Evolutionary conservation across 1,139 yeast species (phyloP).

Genomic region (Taiozyma sp.): DNA sequence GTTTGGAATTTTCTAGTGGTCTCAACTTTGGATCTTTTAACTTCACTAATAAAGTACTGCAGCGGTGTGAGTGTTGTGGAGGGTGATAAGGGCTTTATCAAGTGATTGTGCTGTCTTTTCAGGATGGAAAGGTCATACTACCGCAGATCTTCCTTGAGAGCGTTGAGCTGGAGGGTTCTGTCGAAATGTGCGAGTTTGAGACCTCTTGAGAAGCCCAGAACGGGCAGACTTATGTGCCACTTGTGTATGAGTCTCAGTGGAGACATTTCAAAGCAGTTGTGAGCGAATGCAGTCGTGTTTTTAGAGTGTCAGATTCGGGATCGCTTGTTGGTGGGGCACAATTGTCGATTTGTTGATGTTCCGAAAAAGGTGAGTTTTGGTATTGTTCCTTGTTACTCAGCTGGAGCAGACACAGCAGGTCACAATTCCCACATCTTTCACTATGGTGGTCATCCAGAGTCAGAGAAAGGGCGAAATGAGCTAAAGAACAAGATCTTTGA

Average conservation of each 20-base stretch:
- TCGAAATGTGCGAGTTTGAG: not conserved
- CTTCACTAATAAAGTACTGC: not conserved
- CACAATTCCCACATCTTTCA: slow-evolving; percentile 12
- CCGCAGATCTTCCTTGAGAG: slow-evolving; percentile 2
- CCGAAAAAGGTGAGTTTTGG: too few species aligned
- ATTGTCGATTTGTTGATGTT: too few species aligned
- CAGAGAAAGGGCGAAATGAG: slow-evolving; percentile 7
- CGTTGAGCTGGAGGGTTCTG: too few species aligned
- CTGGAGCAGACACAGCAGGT: too few species aligned
- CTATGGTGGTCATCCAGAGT: slow-evolving; percentile 1
- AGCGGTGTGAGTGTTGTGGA: not conserved
- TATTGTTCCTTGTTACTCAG: too few species aligned
- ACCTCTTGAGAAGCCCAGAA: not conserved
- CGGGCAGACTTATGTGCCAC: not conserved
- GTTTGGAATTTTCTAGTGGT: not conserved
- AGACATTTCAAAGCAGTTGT: not conserved
- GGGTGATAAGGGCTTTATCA: not conserved
- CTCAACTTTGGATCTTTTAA: not conserved
- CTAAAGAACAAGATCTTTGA: slow-evolving; percentile 11
- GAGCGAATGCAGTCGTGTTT: too few species aligned
- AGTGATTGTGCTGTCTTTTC: slow-evolving; percentile 3
- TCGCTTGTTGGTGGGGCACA: too few species aligned
- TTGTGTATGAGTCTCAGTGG: not conserved
- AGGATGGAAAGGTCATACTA: slow-evolving; percentile 4
- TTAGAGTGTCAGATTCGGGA: too few species aligned